phyloP scores from a whole-genome alignment of 495 filamentous ascomycete genomes.

The Penicillium robsamsonii region DNA sequence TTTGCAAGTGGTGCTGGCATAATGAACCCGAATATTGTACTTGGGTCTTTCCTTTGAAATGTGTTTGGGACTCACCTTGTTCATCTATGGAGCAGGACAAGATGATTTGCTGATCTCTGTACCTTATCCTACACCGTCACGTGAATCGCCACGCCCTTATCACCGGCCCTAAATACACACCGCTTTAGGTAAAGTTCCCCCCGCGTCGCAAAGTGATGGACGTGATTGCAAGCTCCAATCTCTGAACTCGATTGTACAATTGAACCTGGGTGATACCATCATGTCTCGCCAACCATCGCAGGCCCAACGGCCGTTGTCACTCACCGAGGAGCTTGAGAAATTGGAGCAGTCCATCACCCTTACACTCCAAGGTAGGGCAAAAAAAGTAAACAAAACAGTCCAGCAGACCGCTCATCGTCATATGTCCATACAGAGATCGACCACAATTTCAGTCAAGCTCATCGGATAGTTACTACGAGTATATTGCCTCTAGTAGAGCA shows the following conservation, averaged over 20 bases:
- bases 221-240: slow-evolving; percentile 1
- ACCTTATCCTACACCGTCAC: slow-evolving; percentile 25
- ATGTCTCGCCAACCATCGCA: slow-evolving; percentile 55
- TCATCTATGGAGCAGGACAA: neutral
- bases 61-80: neutral
- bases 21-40: slow-evolving; percentile 10
- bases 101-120: slow-evolving; percentile 22
- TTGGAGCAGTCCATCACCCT: slow-evolving; percentile 95
- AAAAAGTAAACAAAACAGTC: slow-evolving; percentile 18
- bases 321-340: slow-evolving; percentile 95
- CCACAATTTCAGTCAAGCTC: slow-evolving; percentile 94
- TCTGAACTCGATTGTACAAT: neutral
- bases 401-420: slow-evolving; percentile 9
- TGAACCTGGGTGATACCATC: neutral
- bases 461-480: slow-evolving; percentile 91
- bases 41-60: slow-evolving; percentile 3
- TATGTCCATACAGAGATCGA: slow-evolving; percentile 77
- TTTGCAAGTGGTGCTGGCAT: slow-evolving; percentile 57
- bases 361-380: slow-evolving; percentile 76
- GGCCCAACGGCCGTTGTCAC: slow-evolving; percentile 64
- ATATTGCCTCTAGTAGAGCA: slow-evolving; percentile 95
- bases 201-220: slow-evolving; percentile 16
- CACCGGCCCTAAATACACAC: slow-evolving; percentile 35
- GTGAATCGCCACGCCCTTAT: slow-evolving; percentile 41
- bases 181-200: slow-evolving; percentile 35